phyloP scores from a whole-genome alignment of 129 eudicot species.

The Flaveria sonorensis region DNA sequence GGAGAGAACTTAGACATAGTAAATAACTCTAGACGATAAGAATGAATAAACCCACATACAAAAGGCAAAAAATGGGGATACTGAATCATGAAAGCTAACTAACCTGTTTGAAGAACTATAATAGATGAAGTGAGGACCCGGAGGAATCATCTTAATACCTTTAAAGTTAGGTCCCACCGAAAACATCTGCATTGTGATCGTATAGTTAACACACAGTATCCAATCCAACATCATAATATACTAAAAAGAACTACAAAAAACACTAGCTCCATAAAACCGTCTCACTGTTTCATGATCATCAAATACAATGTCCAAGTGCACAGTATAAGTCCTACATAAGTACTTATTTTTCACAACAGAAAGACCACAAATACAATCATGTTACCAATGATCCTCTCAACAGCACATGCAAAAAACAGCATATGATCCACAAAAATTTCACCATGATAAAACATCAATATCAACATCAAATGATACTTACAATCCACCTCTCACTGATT shows the following conservation, averaged over 20 bases:
- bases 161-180: slow-evolving; percentile 74
- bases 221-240: slow-evolving; percentile 4
- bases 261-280: background rate
- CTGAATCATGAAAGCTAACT: slow-evolving; percentile 10
- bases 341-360: background rate
- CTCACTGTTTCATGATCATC: slow-evolving; percentile 10
- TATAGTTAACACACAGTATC: slow-evolving; percentile 6
- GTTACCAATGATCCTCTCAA: background rate
- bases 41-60: background rate
- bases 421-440: background rate
- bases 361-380: background rate
- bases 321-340: background rate
- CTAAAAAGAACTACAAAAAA: background rate
- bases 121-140: slow-evolving; percentile 84
- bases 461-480: background rate
- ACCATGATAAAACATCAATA: slow-evolving; percentile 1
- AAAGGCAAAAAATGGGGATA: background rate
- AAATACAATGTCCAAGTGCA: background rate
- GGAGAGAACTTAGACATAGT: background rate
- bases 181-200: slow-evolving; percentile 60
- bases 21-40: background rate
- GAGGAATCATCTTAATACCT: slow-evolving; percentile 99
- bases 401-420: background rate
- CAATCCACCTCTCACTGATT: background rate
- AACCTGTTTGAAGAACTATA: slow-evolving; percentile 82